Evolutionary conservation across 352 stramenopile genomes (phyloP).

Genomic region (Phytophthora boehmeriae): DNA sequence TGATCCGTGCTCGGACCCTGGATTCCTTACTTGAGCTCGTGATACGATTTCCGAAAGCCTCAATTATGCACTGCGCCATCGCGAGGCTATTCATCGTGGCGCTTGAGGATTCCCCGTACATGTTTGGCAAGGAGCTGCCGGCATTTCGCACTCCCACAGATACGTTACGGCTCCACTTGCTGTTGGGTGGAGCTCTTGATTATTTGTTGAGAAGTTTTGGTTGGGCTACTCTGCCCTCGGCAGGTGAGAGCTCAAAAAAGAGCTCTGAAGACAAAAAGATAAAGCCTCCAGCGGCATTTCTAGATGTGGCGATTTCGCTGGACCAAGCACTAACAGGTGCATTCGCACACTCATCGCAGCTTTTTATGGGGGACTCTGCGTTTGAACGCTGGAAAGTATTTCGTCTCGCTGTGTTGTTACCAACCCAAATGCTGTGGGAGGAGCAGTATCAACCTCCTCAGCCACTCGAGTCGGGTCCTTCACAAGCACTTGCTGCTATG

Average conservation of each 20-base stretch:
- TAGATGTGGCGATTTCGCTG: conserved; percentile 79
- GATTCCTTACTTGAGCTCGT: conserved; percentile 89
- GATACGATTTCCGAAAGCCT: conserved; percentile 90
- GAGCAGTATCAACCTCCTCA: conserved; percentile 49
- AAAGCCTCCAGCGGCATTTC: conserved; percentile 50
- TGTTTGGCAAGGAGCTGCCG: conserved; percentile 81
- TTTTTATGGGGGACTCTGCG: conserved; percentile 47
- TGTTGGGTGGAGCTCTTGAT: conserved; percentile 52
- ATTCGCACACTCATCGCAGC: conserved; percentile 56
- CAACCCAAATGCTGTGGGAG: conserved; percentile 72
- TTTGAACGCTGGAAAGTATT: conserved; percentile 61
- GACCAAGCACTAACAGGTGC: conserved; percentile 72
- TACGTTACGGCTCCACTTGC: conserved; percentile 56
- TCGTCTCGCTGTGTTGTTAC: conserved; percentile 48
- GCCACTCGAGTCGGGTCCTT: conserved; percentile 14
- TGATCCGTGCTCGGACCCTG: conserved; percentile 48
- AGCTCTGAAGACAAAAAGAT: conserved; percentile 3
- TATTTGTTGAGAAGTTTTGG: conserved; percentile 50
- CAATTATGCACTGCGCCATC: conserved; percentile 70
- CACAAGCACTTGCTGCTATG: conserved; percentile 20
- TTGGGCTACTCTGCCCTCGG: conserved; percentile 9
- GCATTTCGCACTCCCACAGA: conserved; percentile 60
- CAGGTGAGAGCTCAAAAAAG: conserved; percentile 1
- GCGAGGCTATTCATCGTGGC: conserved; percentile 74
- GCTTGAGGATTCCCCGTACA: conserved; percentile 80